Conservation (phyloP, 1,139 yeast species). For the Saccharomyces hybrid region DNA sequence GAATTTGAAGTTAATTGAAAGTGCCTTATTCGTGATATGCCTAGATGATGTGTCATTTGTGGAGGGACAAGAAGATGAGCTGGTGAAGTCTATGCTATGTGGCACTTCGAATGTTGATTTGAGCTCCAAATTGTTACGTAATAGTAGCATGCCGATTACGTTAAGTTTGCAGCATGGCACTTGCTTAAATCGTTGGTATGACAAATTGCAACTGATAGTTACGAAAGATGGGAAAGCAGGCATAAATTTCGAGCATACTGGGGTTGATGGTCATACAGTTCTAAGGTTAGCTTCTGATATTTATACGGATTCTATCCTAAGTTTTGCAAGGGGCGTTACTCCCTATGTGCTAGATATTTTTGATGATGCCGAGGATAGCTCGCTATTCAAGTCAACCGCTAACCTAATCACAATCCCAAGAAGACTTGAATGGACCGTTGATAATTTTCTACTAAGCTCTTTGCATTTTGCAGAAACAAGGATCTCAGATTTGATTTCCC, state of each 20-base stretch:
- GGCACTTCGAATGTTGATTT: constrained; percentile 52
- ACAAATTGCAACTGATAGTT: constrained; percentile 78
- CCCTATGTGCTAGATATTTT: constrained; percentile 59
- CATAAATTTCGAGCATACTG: constrained; percentile 88
- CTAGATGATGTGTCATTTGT: constrained; percentile 69
- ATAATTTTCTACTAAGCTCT: constrained; percentile 68
- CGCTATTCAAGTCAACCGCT: constrained; percentile 11
- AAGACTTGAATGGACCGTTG: constrained; percentile 81
- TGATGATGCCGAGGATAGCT: constrained; percentile 27
- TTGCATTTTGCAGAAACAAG: constrained; percentile 88
- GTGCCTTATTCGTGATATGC: constrained; percentile 74
- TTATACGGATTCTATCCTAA: constrained; percentile 79
- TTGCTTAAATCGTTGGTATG: constrained; percentile 92
- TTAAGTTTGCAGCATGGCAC: constrained; percentile 89
- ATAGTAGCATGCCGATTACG: constrained; percentile 6
- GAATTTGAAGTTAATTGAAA: constrained; percentile 65
- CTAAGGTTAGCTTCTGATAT: constrained; percentile 81
- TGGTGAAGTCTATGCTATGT: constrained; percentile 78
- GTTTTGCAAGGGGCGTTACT: constrained; percentile 80
- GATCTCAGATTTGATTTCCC: constrained; percentile 77
- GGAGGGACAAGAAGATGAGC: constrained; percentile 42
- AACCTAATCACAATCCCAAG: constrained; percentile 62
- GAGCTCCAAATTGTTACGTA: constrained; percentile 11
- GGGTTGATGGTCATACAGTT: constrained; percentile 93
- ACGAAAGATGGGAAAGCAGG: constrained; percentile 93